These are phyloP conservation scores for Aureobasidium pullulans DNA, from an alignment of 2,329 filamentous ascomycete species.

Conservation along the genomic window DNA sequence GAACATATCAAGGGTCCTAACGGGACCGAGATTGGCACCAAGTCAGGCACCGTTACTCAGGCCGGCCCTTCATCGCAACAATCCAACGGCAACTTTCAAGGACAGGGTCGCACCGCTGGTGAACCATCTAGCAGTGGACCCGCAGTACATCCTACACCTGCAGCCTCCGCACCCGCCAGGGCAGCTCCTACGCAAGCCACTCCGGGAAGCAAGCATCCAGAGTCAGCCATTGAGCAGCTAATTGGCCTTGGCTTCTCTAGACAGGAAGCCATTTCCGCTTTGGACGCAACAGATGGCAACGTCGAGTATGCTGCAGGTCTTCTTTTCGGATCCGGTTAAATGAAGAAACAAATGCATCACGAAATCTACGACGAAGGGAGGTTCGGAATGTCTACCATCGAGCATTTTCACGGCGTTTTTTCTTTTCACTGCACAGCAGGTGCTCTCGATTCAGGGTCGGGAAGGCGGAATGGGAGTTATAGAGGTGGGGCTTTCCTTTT, in stretches of 20 bases:
- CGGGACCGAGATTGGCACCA: slow-evolving; percentile 80
- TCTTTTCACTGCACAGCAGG: not conserved
- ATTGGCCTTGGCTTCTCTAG: slow-evolving; percentile 69
- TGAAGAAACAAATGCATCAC: not conserved
- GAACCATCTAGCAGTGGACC: slow-evolving; percentile 12
- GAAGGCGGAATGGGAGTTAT: not conserved
- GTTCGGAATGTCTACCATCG: not conserved
- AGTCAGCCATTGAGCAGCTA: slow-evolving; percentile 67
- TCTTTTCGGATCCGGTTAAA: slow-evolving; percentile 44
- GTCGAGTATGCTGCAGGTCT: slow-evolving; percentile 82
- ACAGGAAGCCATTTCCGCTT: slow-evolving; percentile 67
- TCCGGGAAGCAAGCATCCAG: slow-evolving; percentile 37
- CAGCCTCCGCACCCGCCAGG: slow-evolving; percentile 8
- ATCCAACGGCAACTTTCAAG: slow-evolving; percentile 22
- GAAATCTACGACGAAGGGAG: not conserved
- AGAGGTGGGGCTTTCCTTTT: not conserved
- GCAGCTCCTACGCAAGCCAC: slow-evolving; percentile 16
- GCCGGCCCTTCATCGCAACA: slow-evolving; percentile 31
- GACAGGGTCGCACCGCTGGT: slow-evolving; percentile 26
- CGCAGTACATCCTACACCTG: slow-evolving; percentile 15
- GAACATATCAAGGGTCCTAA: slow-evolving; percentile 78
- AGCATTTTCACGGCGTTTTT: slow-evolving; percentile 2
- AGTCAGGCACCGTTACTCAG: slow-evolving; percentile 66
- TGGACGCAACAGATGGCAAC: slow-evolving; percentile 78
- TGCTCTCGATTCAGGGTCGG: not conserved